Conservation (phyloP, 2,329 filamentous ascomycete genomes). For the Lanzia echinophila region DNA sequence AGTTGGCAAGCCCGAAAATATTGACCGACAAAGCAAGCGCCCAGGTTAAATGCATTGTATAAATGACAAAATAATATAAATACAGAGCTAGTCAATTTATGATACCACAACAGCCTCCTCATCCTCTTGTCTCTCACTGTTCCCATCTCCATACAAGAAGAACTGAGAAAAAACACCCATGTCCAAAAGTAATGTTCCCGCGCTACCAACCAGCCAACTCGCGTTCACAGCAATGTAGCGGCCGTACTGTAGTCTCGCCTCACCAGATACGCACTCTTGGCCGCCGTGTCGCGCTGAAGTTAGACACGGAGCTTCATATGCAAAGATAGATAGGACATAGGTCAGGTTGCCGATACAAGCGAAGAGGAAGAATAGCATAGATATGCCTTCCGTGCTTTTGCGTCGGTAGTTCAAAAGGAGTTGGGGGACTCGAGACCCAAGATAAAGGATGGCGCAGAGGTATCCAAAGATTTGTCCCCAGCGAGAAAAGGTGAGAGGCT, state of each 20-base stretch:
- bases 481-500: constrained; percentile 59
- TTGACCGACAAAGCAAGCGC: too few species aligned
- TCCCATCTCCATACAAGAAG: constrained; percentile 62
- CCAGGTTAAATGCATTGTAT: too few species aligned
- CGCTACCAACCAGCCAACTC: constrained; percentile 83
- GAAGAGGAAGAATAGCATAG: constrained; percentile 92
- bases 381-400: constrained; percentile 89
- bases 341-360: constrained; percentile 93
- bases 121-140: constrained; percentile 7
- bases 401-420: constrained; percentile 86
- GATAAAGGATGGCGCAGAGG: constrained; percentile 81
- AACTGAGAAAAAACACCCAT: constrained; percentile 85
- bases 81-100: too few species aligned
- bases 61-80: too few species aligned
- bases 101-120: background rate
- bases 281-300: constrained; percentile 20
- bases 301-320: constrained; percentile 70
- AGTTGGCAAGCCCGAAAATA: too few species aligned
- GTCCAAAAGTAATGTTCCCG: constrained; percentile 81
- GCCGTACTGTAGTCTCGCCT: constrained; percentile 45
- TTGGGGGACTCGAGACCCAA: constrained; percentile 84
- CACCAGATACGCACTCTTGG: constrained; percentile 50
- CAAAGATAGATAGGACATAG: constrained; percentile 86
- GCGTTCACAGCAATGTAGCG: constrained; percentile 83
- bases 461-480: constrained; percentile 91